These are phyloP conservation scores for Allantophomopsis cytisporea DNA, from an alignment of 2,329 filamentous ascomycete genomes.

Conservation along the genomic window DNA sequence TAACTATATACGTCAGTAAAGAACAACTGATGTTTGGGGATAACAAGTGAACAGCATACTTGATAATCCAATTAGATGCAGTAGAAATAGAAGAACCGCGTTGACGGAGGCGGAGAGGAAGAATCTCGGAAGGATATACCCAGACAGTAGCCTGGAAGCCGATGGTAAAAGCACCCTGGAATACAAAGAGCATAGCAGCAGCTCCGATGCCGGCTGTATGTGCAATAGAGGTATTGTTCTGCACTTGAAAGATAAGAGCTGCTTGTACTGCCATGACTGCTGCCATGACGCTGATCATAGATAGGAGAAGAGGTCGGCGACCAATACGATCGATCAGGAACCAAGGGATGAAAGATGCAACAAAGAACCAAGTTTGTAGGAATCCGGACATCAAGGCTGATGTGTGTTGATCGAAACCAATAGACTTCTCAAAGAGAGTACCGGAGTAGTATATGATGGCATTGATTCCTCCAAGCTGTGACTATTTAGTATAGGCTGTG, in stretches of 20 bases:
- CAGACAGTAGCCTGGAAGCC: conserved; percentile 48
- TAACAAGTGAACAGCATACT: conserved; percentile 15
- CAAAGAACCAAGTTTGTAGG: conserved; percentile 31
- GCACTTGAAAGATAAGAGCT: conserved; percentile 24
- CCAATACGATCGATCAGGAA: conserved; percentile 39
- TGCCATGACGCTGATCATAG: conserved; percentile 25
- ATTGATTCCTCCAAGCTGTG: conserved; percentile 29
- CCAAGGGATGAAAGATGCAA: conserved; percentile 24
- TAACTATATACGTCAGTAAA: not conserved
- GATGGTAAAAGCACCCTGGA: conserved; percentile 45
- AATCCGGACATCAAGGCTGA: conserved; percentile 37
- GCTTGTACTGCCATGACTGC: conserved; percentile 26
- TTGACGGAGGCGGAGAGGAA: conserved; percentile 41
- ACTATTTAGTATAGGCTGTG: no score
- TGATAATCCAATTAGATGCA: conserved; percentile 33
- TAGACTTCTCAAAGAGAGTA: conserved; percentile 29
- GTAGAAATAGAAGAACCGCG: conserved; percentile 49
- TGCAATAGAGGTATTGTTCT: conserved; percentile 19
- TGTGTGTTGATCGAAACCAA: conserved; percentile 26
- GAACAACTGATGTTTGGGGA: conserved; percentile 3
- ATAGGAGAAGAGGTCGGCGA: conserved; percentile 54
- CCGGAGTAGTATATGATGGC: conserved; percentile 25
- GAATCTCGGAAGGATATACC: conserved; percentile 46
- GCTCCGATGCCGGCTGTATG: conserved; percentile 23
- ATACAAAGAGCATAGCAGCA: conserved; percentile 40